Percentiles rank a stretch among this genome's conserved stretches.
These are phyloP conservation scores for Colletotrichum australisinense DNA, from an alignment of 2,329 filamentous ascomycete species.

Conservation along the genomic window DNA sequence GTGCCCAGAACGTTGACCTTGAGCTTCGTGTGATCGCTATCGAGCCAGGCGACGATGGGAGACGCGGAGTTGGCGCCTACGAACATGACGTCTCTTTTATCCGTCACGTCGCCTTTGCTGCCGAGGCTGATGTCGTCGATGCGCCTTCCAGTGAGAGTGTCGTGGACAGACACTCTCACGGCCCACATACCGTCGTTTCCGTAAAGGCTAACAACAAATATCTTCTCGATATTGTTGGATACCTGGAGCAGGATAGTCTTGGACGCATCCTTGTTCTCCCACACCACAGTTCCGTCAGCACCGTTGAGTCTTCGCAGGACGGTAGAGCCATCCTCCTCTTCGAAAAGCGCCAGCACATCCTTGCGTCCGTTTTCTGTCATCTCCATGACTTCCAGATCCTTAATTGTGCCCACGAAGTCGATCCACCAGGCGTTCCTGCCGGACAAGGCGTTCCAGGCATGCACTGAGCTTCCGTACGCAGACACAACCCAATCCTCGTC, in stretches of 20 bases:
- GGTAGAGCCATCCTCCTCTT: slow-evolving; percentile 65
- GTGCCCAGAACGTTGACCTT: slow-evolving; percentile 78
- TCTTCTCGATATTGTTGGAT: slow-evolving; percentile 75
- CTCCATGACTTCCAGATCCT: slow-evolving; percentile 83
- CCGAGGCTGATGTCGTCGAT: slow-evolving; percentile 77
- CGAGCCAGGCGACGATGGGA: slow-evolving; percentile 81
- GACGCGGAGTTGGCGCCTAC: slow-evolving; percentile 81
- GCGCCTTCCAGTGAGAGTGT: slow-evolving; percentile 78
- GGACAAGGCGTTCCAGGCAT: slow-evolving; percentile 85
- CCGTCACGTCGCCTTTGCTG: slow-evolving; percentile 79
- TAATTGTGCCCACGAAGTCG: slow-evolving; percentile 67
- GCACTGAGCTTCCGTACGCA: slow-evolving; percentile 76
- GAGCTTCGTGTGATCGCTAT: slow-evolving; percentile 69
- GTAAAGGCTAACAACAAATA: slow-evolving; percentile 84
- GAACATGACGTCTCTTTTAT: slow-evolving; percentile 74
- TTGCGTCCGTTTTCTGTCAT: slow-evolving; percentile 72
- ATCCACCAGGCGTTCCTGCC: slow-evolving; percentile 83
- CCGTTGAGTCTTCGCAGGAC: slow-evolving; percentile 80
- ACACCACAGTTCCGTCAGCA: slow-evolving; percentile 77
- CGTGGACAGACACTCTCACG: slow-evolving; percentile 80
- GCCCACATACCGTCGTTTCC: slow-evolving; percentile 76
- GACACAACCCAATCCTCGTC: slow-evolving; percentile 82
- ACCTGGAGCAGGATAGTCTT: slow-evolving; percentile 80
- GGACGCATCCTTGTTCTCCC: slow-evolving; percentile 79
- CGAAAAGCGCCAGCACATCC: slow-evolving; percentile 78